Conservation (phyloP, 805 yeast species). For the Metschnikowia matae region DNA sequence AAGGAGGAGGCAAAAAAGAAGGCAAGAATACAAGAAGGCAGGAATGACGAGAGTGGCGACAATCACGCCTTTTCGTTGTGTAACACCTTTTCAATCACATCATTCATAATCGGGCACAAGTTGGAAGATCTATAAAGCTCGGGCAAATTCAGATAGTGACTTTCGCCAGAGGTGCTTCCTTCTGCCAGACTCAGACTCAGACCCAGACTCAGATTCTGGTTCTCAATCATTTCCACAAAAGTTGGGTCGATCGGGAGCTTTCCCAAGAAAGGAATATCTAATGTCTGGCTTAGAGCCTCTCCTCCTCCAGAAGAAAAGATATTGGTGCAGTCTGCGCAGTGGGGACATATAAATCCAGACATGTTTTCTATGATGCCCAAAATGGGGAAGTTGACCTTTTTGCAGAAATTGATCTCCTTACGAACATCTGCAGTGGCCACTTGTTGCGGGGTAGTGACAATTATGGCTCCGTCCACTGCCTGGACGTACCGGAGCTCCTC, state of each 20-base stretch:
- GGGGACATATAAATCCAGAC: slow-evolving; percentile 96
- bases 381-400: slow-evolving; percentile 72
- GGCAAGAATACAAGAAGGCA: background rate
- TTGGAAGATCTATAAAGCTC: slow-evolving; percentile 34
- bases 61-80: slow-evolving; percentile 10
- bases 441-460: slow-evolving; percentile 94
- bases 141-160: slow-evolving; percentile 17
- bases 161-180: slow-evolving; percentile 2
- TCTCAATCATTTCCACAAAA: slow-evolving; percentile 85
- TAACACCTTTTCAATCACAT: slow-evolving; percentile 33
- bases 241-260: slow-evolving; percentile 90
- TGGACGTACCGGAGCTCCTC: slow-evolving; percentile 72
- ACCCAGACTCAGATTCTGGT: slow-evolving; percentile 30
- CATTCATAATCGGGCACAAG: slow-evolving; percentile 35
- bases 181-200: slow-evolving; percentile 17
- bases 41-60: background rate
- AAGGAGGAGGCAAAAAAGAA: no score
- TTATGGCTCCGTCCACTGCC: slow-evolving; percentile 82
- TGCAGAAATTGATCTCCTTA: slow-evolving; percentile 90
- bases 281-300: slow-evolving; percentile 55
- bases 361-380: slow-evolving; percentile 91
- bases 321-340: slow-evolving; percentile 87
- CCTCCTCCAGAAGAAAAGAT: slow-evolving; percentile 97
- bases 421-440: slow-evolving; percentile 92
- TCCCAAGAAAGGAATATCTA: slow-evolving; percentile 69